These are phyloP conservation scores for Alloteropsis semialata DNA, from an alignment of 176 grass and related monocot species.

Conservation along the genomic window DNA sequence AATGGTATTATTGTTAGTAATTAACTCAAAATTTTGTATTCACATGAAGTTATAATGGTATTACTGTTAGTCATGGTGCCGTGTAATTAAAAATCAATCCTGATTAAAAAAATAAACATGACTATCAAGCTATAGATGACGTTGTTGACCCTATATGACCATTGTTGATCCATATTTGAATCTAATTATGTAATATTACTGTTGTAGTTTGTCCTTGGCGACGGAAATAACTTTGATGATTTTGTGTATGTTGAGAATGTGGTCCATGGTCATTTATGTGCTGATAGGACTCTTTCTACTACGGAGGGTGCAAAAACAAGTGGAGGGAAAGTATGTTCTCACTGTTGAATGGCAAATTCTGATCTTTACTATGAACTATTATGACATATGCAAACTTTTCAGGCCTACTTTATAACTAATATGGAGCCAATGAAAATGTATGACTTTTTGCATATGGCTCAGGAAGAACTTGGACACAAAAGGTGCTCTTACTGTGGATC, in stretches of 20 bases:
- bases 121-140: no score
- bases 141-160: no score
- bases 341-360: no score
- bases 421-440: constrained; percentile 70
- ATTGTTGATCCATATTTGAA: no score
- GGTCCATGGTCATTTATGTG: constrained; percentile 72
- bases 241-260: constrained; percentile 83
- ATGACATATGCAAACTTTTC: neutral
- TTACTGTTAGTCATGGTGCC: no score
- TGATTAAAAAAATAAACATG: no score
- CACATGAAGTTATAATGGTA: no score
- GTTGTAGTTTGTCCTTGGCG: constrained; percentile 61
- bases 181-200: neutral
- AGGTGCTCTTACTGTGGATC: constrained; percentile 24
- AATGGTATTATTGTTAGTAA: no score
- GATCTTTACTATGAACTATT: no score
- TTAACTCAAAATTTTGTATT: no score
- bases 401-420: constrained; percentile 86
- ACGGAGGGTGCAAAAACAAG: constrained; percentile 38
- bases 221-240: constrained; percentile 69
- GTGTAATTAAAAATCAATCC: no score
- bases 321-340: constrained; percentile 54
- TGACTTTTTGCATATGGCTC: constrained; percentile 55
- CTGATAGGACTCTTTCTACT: constrained; percentile 53
- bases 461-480: constrained; percentile 67